Percentiles rank a stretch among this genome's conserved stretches.
phyloP scores from a whole-genome alignment of 2,329 filamentous ascomycete species.

The Knoxdaviesia proteae region DNA sequence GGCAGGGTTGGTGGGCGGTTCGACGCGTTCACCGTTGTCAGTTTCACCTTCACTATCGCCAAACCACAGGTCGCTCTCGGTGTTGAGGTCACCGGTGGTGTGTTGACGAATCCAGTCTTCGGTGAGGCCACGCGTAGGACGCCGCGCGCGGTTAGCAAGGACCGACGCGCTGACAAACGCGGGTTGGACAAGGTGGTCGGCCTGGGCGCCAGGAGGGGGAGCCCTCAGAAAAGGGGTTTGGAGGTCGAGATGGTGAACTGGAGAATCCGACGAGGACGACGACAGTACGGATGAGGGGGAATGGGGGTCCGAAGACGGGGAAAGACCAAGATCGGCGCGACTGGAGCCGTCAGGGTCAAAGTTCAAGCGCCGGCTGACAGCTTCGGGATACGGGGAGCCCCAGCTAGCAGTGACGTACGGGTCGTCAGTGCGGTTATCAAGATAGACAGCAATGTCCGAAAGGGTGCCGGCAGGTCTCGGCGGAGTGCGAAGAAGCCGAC shows the following conservation, averaged over 20 bases:
- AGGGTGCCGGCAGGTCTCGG: constrained; percentile 10
- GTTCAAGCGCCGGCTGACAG: constrained; percentile 21
- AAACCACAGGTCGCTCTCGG: constrained; percentile 61
- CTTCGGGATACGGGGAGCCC: constrained; percentile 72
- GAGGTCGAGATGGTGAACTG: constrained; percentile 39
- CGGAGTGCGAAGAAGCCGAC: constrained; percentile 34
- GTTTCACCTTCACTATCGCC: constrained; percentile 37
- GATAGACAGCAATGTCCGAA: constrained; percentile 5
- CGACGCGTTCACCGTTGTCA: too few relatives aligned
- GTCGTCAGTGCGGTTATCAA: constrained; percentile 9
- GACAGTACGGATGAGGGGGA: neutral
- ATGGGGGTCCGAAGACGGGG: too few relatives aligned
- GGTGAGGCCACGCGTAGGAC: constrained; percentile 42
- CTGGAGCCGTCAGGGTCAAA: constrained; percentile 20
- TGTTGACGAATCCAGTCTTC: constrained; percentile 78
- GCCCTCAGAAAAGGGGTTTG: constrained; percentile 41
- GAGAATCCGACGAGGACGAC: constrained; percentile 31
- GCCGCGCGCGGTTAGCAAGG: constrained; percentile 39
- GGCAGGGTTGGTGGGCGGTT: too few relatives aligned
- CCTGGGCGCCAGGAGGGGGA: constrained; percentile 21
- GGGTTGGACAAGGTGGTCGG: constrained; percentile 1
- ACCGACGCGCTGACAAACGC: constrained; percentile 32
- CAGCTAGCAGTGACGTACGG: constrained; percentile 55
- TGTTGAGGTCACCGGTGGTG: constrained; percentile 46
- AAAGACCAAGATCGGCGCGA: too few relatives aligned